Evolutionary conservation across 2,329 filamentous ascomycete species (phyloP).

Genomic region (Pseudogymnoascus sp.): DNA sequence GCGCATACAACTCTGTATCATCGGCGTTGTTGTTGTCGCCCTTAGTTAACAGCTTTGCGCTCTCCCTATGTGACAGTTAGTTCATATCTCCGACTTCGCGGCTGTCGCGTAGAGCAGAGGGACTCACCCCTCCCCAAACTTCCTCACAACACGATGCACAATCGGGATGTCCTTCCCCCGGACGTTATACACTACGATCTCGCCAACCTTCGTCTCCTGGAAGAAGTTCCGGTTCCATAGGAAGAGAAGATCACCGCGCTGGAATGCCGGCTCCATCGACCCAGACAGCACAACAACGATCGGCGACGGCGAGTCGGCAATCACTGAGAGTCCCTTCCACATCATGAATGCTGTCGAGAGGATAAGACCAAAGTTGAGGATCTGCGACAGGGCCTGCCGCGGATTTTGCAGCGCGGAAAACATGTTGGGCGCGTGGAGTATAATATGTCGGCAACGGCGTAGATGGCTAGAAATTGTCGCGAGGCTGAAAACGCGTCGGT

Average conservation of each 20-base stretch:
- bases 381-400: constrained; percentile 56
- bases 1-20: constrained; percentile 84
- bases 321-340: constrained; percentile 62
- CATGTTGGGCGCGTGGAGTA: constrained; percentile 32
- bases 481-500: not conserved
- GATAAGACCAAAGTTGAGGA: constrained; percentile 66
- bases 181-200: constrained; percentile 70
- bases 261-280: constrained; percentile 54
- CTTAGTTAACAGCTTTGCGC: constrained; percentile 80
- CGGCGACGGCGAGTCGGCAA: constrained; percentile 50
- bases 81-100: not conserved
- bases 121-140: constrained; percentile 51
- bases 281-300: constrained; percentile 55
- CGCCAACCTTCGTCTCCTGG: constrained; percentile 57
- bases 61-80: constrained; percentile 31
- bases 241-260: constrained; percentile 50
- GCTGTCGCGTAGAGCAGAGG: not conserved
- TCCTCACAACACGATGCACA: constrained; percentile 83
- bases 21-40: constrained; percentile 94
- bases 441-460: not conserved
- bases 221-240: constrained; percentile 48
- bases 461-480: not conserved
- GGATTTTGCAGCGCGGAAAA: constrained; percentile 50
- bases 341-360: constrained; percentile 68
- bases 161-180: constrained; percentile 91